Evolutionary conservation across 164 flowering plant species (phyloP), one percentile per base, ranked within the genome.

Genomic region (Houttuynia cordata): DNA sequence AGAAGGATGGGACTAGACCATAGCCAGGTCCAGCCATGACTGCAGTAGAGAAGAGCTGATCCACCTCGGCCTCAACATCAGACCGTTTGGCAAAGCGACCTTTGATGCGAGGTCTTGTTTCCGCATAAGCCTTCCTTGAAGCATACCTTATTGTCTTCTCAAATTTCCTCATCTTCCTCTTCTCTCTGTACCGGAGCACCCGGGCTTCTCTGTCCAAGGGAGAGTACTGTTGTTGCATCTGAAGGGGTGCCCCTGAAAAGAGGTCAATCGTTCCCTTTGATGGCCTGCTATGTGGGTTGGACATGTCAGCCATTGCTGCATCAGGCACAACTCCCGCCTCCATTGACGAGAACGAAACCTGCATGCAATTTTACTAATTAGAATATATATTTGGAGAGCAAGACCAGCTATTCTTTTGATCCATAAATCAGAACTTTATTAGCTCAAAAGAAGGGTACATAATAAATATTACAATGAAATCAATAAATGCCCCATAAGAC

Each of bases 121-220:
- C 97, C 51, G 97, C 96, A 63, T 88, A 91, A 0, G 97, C 94
- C 74, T 91, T 91, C 63, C 97, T 83, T 20, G 98, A 87, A 14
- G 96, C 96, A 68, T 91, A 91, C 71, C 98, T 76, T 23, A 91
- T 84, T 54, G 91, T 91, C 80, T 91, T 91, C 78, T 88, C 95
- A 54, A 91, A 91, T 65, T 87, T 91, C 50, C 98, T 78, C 6
- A 70, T 80, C 74, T 88, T 88, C 75, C 80, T 83, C 70, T 91
- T 91, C 77, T 88, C 94, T 65, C 84, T 81, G 73, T 91, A 88
- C 65, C 97, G 74, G 13, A 88, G 76, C 53, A 91, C 96, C 62
- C 91, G 75, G 25, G 92, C 96, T 67, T 86, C 91, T 67, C 96
- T 75, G 65, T 88, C 96, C 78, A 80, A 63, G 10, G 86, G 87